Base-by-base conservation (phyloP, 768 basidiomycete species). In the Coprinopsis cinerea region DNA sequence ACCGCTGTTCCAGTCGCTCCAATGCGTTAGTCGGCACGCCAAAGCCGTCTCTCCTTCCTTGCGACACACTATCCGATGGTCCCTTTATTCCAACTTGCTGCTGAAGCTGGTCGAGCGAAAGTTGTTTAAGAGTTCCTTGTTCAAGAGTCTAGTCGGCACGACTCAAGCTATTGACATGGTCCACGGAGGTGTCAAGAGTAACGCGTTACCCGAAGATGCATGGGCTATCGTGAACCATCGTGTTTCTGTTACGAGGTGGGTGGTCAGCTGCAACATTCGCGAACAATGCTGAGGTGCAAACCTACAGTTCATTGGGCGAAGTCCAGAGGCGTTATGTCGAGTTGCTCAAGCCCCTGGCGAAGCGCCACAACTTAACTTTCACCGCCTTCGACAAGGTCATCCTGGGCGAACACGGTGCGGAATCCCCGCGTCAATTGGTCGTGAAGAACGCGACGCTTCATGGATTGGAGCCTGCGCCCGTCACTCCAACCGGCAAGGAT, bases 91-190 rank as follows among this genome's bases (percentile, higher is more conserved):
- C 7, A 18, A 39, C 7, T 6, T 39, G 6, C 13, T 39, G 9
- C 18, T 39, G 18, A 14, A 14, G 18, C 18, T 39, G 37, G 9
- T 39, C 10, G 13, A 39, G 18, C 37, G 18, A 10, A 7, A 22
- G 36, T 48, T 48, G 35, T 23, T 18, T 14, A 35, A 40, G 15
- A 17, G 23, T 14, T n/a, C 1, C 11, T 4, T 53, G 4, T 67
- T 70, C 53, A 72, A 69, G 47, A 79, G 70, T 53, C 61, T 81
- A 9, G 69, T 81, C 2, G 72, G 79, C 24, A 90, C 88, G 2
- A 89, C 89, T 1, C 85, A 89, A 63, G 89, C 90, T 1, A 75
- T 85, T 35, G 88, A 90, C 57, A 61, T 92, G 10, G 73, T 81
- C 27, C 66, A 71, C n/a, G 81, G 81, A 13, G 83, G 82, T 9